Conservation (phyloP, 2,329 filamentous ascomycete genomes). For the Pseudogymnoascus sp. region DNA sequence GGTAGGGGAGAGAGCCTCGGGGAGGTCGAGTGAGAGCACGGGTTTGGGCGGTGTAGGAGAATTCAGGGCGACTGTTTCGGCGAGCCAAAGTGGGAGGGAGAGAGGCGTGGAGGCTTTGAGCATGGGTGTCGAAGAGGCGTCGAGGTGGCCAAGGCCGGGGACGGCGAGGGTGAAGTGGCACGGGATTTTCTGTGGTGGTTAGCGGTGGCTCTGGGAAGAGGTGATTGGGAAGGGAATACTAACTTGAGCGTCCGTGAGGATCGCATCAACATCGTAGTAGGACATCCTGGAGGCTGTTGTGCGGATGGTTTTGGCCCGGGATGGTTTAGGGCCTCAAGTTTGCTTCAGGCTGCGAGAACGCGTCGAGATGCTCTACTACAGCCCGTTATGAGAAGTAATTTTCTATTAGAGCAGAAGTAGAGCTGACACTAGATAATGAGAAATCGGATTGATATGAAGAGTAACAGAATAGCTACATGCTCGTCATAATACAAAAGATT, state of each 20-base stretch:
- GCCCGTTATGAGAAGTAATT: neutral
- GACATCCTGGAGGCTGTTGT: conserved; percentile 45
- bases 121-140: conserved; percentile 65
- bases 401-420: neutral
- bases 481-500: neutral
- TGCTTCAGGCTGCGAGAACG: neutral
- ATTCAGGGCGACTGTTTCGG: conserved; percentile 81
- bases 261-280: conserved; percentile 80
- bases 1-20: conserved; percentile 66
- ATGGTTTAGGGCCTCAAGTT: neutral
- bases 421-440: neutral
- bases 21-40: conserved; percentile 75
- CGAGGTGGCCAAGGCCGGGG: conserved; percentile 79
- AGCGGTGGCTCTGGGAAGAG: neutral
- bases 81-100: conserved; percentile 86
- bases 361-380: neutral
- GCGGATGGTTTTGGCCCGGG: neutral
- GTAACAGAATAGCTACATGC: neutral
- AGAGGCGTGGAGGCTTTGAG: conserved; percentile 77
- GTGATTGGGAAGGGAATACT: neutral
- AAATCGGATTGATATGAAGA: neutral
- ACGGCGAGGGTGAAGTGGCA: conserved; percentile 92
- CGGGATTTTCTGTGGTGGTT: conserved; percentile 68
- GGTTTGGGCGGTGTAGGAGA: conserved; percentile 43
- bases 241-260: conserved; percentile 79